These are phyloP conservation scores for Candida nanaspora DNA, from an alignment of 805 yeast genomes.

Conservation along the genomic window DNA sequence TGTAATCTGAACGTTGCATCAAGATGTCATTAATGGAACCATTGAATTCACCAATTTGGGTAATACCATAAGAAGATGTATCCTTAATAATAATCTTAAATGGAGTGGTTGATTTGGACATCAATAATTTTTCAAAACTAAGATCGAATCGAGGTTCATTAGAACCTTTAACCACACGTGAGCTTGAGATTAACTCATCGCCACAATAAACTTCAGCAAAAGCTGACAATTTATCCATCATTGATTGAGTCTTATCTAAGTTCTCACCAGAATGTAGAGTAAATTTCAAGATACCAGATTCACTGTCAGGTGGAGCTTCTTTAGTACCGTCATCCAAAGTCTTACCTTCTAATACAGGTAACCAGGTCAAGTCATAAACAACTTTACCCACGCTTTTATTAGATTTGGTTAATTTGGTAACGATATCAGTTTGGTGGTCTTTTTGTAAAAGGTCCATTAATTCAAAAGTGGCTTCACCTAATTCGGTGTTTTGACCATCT, in stretches of 20 bases:
- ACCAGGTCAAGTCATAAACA: constrained; percentile 49
- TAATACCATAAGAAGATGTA: constrained; percentile 41
- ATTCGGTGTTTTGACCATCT: constrained; percentile 47
- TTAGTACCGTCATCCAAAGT: constrained; percentile 42
- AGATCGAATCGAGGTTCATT: constrained; percentile 74
- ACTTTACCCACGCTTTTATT: constrained; percentile 53
- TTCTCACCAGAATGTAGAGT: constrained; percentile 53
- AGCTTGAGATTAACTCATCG: constrained; percentile 44
- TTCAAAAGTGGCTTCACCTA: constrained; percentile 46
- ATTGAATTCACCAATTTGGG: constrained; percentile 45
- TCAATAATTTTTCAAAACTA: constrained; percentile 51
- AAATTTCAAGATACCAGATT: constrained; percentile 66
- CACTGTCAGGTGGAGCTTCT: constrained; percentile 48
- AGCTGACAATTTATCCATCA: constrained; percentile 51
- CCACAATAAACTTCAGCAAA: constrained; percentile 61
- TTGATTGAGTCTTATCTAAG: constrained; percentile 45
- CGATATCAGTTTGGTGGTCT: constrained; percentile 33
- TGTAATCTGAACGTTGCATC: constrained; percentile 44
- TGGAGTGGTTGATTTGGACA: constrained; percentile 50
- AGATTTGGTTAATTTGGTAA: constrained; percentile 37
- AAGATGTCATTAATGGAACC: constrained; percentile 48
- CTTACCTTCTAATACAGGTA: constrained; percentile 38
- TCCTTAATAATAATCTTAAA: constrained; percentile 56
- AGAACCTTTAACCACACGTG: constrained; percentile 56
- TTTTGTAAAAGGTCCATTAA: constrained; percentile 55